A percentile compares a stretch with the other conserved stretches of the same genome.
These are phyloP conservation scores for Argentina anserina DNA, from an alignment of 306 rosid species.

Conservation along the genomic window DNA sequence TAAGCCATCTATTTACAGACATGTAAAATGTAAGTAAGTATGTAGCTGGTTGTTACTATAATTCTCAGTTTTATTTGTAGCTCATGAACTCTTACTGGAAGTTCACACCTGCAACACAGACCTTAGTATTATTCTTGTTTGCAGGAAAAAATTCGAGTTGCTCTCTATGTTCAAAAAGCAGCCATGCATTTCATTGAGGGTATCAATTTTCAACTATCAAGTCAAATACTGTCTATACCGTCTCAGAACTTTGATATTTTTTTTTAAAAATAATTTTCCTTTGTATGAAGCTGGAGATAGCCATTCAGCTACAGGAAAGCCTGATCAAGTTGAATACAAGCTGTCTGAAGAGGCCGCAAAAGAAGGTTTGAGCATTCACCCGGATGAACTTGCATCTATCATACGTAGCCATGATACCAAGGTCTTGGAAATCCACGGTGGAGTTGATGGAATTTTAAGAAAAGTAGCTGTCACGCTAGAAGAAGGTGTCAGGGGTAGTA, in stretches of 20 bases:
- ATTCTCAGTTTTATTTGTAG: background rate
- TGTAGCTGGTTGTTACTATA: background rate
- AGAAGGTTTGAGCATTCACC: conserved; percentile 77
- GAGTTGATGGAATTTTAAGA: conserved; percentile 51
- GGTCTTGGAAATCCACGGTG: conserved; percentile 48
- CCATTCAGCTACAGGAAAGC: background rate
- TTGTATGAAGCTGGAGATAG: conserved; percentile 51
- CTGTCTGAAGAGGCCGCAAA: conserved; percentile 60
- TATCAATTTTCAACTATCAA: conserved; percentile 32
- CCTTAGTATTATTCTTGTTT: conserved; percentile 24
- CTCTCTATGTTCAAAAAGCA: conserved; percentile 84
- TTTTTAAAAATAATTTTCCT: conserved; percentile 21
- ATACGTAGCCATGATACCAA: conserved; percentile 55
- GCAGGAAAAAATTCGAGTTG: conserved; percentile 87
- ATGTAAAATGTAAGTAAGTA: background rate
- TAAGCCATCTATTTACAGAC: background rate
- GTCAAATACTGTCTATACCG: background rate
- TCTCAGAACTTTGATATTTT: conserved; percentile 21
- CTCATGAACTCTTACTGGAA: background rate
- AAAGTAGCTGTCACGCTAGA: conserved; percentile 47
- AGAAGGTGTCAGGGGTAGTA: conserved; percentile 53
- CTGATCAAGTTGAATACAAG: conserved; percentile 41
- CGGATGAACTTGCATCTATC: conserved; percentile 79
- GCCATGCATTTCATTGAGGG: conserved; percentile 89
- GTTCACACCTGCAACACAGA: background rate